Evolutionary conservation across 352 stramenopile species (phyloP).

Genomic region (Globisporangium rhizosaccharum): DNA sequence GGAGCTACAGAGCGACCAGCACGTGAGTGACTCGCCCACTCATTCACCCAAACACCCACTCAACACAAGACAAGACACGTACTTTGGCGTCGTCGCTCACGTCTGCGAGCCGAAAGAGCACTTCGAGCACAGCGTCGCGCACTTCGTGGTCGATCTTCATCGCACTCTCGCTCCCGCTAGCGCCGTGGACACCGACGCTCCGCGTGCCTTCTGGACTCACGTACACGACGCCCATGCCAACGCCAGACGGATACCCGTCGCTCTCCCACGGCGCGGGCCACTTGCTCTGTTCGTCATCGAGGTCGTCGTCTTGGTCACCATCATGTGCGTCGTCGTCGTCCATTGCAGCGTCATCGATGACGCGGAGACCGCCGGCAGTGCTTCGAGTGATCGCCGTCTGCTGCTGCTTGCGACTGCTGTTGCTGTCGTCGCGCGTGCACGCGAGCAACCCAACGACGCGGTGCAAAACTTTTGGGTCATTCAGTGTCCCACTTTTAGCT

Average conservation of each 20-base stretch:
- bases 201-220: conserved; percentile 60
- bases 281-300: conserved; percentile 36
- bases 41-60: neutral
- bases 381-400: neutral
- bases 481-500: conserved; percentile 35
- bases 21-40: neutral
- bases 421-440: conserved; percentile 52
- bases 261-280: conserved; percentile 79
- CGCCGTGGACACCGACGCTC: conserved; percentile 21
- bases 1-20: conserved; percentile 25
- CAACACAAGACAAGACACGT: neutral
- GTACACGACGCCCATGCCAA: conserved; percentile 79
- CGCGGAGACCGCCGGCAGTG: conserved; percentile 17
- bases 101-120: conserved; percentile 69
- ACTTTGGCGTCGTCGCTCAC: conserved; percentile 56
- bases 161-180: conserved; percentile 29
- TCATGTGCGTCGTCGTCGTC: conserved; percentile 53
- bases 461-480: conserved; percentile 40
- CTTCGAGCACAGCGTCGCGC: conserved; percentile 63
- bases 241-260: conserved; percentile 53
- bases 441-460: conserved; percentile 45
- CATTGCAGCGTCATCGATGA: conserved; percentile 41
- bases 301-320: conserved; percentile 22
- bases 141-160: conserved; percentile 70
- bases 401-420: conserved; percentile 10